These are phyloP conservation scores for Neurospora sp. DNA, from an alignment of 2,329 filamentous ascomycete genomes.

Conservation along the genomic window DNA sequence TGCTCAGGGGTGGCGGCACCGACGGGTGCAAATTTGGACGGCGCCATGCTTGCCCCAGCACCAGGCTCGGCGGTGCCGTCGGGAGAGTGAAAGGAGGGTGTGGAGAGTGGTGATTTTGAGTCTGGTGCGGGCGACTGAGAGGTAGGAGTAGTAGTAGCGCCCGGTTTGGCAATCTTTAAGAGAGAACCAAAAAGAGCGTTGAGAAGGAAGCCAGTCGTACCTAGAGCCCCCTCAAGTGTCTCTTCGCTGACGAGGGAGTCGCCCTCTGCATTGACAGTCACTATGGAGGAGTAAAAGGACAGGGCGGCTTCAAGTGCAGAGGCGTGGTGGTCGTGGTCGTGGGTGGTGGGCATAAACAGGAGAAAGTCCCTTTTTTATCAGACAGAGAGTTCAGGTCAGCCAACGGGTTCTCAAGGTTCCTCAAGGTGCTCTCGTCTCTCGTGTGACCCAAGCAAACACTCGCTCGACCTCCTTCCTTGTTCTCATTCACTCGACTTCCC, in stretches of 20 bases:
- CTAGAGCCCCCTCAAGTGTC: conserved; percentile 73
- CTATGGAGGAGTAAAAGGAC: conserved; percentile 82
- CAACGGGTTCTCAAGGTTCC: not conserved
- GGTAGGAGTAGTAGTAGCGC: conserved; percentile 8
- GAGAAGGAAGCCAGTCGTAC: conserved; percentile 69
- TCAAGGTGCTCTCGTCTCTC: not conserved
- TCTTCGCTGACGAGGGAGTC: conserved; percentile 90
- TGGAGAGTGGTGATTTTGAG: conserved; percentile 8
- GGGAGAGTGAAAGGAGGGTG: conserved; percentile 6
- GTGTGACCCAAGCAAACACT: not conserved
- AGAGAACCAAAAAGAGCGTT: conserved; percentile 68
- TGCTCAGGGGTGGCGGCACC: conserved; percentile 4
- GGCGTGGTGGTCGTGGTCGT: conserved; percentile 51
- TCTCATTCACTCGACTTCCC: not conserved
- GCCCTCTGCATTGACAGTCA: conserved; percentile 85
- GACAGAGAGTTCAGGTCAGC: not conserved
- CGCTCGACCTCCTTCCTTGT: not conserved
- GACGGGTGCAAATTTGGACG: conserved; percentile 1
- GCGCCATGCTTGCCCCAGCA: conserved; percentile 6
- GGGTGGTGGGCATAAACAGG: conserved; percentile 66
- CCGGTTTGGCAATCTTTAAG: conserved; percentile 48
- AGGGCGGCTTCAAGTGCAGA: conserved; percentile 72
- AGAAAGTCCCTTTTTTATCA: conserved; percentile 65
- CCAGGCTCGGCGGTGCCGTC: not conserved
- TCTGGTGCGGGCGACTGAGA: conserved; percentile 7